Percentiles rank a stretch among this genome's conserved stretches.
These are phyloP conservation scores for Spergularia bocconei DNA, from an alignment of 148 eudicot species.

Conservation along the genomic window DNA sequence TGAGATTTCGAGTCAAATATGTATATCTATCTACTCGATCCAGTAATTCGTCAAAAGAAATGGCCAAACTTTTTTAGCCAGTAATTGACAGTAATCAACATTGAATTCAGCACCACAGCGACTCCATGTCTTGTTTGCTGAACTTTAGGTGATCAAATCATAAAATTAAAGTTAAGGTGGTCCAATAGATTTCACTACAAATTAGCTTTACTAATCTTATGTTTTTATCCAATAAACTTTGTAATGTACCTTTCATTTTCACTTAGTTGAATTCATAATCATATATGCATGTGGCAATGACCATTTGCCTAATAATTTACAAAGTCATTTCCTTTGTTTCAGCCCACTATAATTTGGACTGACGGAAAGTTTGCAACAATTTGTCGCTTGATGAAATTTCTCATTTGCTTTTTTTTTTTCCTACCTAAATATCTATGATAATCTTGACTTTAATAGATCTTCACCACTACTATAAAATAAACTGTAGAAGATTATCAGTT, in stretches of 20 bases:
- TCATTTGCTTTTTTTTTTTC: background rate
- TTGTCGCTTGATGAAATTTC: background rate
- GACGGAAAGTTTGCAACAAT: constrained; percentile 13
- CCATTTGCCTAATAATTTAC: constrained; percentile 1
- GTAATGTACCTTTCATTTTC: background rate
- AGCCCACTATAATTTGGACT: constrained; percentile 15
- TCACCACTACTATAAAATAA: constrained; percentile 10
- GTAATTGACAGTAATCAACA: background rate
- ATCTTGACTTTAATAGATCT: constrained; percentile 15
- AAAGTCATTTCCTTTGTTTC: constrained; percentile 16
- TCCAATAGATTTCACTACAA: background rate
- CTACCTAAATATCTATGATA: constrained; percentile 8
- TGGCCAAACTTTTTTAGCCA: too few relatives aligned
- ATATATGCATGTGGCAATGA: constrained; percentile 6
- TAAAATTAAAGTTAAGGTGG: background rate
- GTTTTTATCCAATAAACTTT: background rate
- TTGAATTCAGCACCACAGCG: background rate
- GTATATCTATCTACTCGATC: too few relatives aligned
- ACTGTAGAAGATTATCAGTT: constrained; percentile 10
- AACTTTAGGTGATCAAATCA: background rate
- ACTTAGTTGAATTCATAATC: background rate
- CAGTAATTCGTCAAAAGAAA: too few relatives aligned
- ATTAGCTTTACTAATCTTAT: background rate
- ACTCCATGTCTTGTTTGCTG: background rate
- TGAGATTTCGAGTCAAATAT: too few relatives aligned